These are phyloP conservation scores for Pichia nanzhaoensis DNA, from an alignment of 805 yeast genomes.

Conservation along the genomic window DNA sequence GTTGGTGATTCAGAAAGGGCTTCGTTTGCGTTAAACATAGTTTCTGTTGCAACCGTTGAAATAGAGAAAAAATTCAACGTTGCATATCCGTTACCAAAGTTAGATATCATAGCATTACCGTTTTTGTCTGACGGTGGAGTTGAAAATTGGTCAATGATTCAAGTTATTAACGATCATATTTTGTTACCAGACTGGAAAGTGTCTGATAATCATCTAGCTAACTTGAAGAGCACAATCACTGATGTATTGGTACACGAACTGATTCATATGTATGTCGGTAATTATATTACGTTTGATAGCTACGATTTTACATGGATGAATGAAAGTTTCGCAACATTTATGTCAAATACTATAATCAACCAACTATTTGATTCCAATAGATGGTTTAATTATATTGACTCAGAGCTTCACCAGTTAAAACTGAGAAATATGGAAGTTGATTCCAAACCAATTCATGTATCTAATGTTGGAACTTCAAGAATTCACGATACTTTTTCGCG, in stretches of 20 bases:
- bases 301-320: conserved; percentile 71
- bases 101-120: conserved; percentile 65
- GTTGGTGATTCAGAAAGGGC: conserved; percentile 44
- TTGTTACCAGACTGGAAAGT: conserved; percentile 31
- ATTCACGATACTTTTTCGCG: conserved; percentile 43
- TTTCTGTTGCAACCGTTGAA: conserved; percentile 41
- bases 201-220: conserved; percentile 14
- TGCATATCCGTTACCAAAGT: conserved; percentile 51
- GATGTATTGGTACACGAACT: conserved; percentile 66
- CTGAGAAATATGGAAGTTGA: conserved; percentile 29
- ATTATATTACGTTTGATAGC: conserved; percentile 56
- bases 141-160: conserved; percentile 72
- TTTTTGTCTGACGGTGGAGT: conserved; percentile 71
- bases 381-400: conserved; percentile 30
- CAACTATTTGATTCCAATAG: conserved; percentile 19
- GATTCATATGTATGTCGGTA: conserved; percentile 79
- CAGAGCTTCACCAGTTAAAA: conserved; percentile 27
- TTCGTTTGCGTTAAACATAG: conserved; percentile 42
- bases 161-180: conserved; percentile 48
- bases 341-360: conserved; percentile 39
- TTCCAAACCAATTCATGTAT: conserved; percentile 33
- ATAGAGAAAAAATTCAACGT: conserved; percentile 39
- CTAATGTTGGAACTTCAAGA: conserved; percentile 32
- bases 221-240: conserved; percentile 29
- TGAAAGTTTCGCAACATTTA: conserved; percentile 73